These are phyloP conservation scores for Russula earlei DNA, from an alignment of 768 basidiomycete species.

Conservation along the genomic window DNA sequence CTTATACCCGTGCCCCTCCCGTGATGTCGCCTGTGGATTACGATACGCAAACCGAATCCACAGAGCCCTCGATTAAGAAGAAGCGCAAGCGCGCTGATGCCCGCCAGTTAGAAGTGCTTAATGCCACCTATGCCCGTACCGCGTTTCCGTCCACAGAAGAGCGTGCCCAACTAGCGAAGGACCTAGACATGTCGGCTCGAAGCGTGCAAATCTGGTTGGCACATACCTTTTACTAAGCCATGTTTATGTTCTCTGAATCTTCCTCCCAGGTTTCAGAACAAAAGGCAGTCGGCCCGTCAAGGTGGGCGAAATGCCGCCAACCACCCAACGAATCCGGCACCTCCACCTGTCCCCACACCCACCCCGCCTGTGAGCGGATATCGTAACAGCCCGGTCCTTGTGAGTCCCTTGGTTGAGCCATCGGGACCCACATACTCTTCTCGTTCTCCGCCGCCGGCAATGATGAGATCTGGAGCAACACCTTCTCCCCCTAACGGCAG, in stretches of 20 bases:
- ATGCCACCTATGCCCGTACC: constrained; percentile 70
- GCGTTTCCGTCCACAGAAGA: constrained; percentile 87
- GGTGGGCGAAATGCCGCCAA: background rate
- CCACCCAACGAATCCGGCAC: background rate
- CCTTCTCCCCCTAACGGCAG: constrained; percentile 17
- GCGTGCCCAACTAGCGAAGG: constrained; percentile 63
- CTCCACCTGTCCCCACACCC: background rate
- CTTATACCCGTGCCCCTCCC: constrained; percentile 39
- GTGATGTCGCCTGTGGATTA: background rate
- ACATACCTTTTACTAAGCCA: background rate
- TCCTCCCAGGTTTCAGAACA: constrained; percentile 18
- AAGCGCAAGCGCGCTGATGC: constrained; percentile 82
- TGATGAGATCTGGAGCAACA: constrained; percentile 7
- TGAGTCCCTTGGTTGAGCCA: constrained; percentile 11
- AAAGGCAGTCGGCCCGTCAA: constrained; percentile 17
- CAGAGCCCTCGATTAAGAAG: constrained; percentile 71
- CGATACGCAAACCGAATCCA: background rate
- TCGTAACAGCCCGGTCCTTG: background rate
- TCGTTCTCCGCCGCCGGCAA: constrained; percentile 10
- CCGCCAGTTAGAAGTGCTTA: constrained; percentile 68
- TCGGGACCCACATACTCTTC: constrained; percentile 4
- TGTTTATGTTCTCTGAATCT: background rate
- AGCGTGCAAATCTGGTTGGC: constrained; percentile 81
- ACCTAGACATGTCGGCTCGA: constrained; percentile 73
- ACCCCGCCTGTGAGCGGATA: background rate